These are phyloP conservation scores for Exserohilum rostratum DNA, from an alignment of 2,329 filamentous ascomycete genomes.

Conservation along the genomic window DNA sequence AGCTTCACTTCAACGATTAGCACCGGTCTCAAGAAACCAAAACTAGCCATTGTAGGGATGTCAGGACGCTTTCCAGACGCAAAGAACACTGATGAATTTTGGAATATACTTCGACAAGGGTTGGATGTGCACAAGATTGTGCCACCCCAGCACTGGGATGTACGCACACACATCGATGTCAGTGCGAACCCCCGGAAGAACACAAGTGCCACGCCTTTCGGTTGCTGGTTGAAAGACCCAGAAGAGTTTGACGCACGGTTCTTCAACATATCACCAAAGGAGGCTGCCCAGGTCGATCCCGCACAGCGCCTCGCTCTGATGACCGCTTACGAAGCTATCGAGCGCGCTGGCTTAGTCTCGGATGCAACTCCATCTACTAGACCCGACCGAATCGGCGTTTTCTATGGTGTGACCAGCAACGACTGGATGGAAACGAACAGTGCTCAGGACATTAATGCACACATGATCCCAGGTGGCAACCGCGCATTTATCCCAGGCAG, in stretches of 20 bases:
- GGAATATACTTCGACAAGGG: conserved; percentile 39
- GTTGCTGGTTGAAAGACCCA: conserved; percentile 24
- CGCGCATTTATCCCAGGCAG: conserved; percentile 55
- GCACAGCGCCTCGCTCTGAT: conserved; percentile 29
- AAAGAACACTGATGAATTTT: conserved; percentile 37
- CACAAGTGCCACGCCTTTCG: conserved; percentile 17
- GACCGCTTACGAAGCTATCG: conserved; percentile 31
- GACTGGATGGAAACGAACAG: conserved; percentile 28
- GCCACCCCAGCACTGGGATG: neutral
- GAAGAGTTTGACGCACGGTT: conserved; percentile 30
- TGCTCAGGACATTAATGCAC: conserved; percentile 10
- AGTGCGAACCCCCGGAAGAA: conserved; percentile 17
- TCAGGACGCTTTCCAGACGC: conserved; percentile 42
- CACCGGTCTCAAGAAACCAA: neutral
- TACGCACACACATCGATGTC: conserved; percentile 12
- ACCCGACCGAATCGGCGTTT: conserved; percentile 38
- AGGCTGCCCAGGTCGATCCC: conserved; percentile 33
- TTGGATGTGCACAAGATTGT: conserved; percentile 31
- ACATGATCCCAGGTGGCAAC: conserved; percentile 56
- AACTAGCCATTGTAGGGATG: conserved; percentile 43
- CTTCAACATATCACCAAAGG: conserved; percentile 38
- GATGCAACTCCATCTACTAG: conserved; percentile 39
- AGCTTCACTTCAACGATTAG: neutral
- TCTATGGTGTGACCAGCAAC: conserved; percentile 39
- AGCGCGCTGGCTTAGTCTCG: conserved; percentile 28